These are phyloP conservation scores for Candida boidinii DNA, from an alignment of 805 yeast genomes.

Conservation along the genomic window DNA sequence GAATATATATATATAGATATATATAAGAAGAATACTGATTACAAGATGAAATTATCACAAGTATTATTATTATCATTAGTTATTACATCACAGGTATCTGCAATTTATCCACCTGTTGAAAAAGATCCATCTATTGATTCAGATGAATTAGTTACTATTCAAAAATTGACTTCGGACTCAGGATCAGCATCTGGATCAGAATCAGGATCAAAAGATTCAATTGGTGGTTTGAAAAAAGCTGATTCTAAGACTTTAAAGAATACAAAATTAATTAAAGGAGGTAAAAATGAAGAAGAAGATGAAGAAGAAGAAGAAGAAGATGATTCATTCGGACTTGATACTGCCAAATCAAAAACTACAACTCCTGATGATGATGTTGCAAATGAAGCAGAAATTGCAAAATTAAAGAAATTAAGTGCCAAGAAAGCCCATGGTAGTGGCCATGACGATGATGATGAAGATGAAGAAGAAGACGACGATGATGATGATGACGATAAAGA, in stretches of 20 bases:
- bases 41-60: slow-evolving; percentile 8
- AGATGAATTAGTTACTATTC: slow-evolving; percentile 13
- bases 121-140: slow-evolving; percentile 5
- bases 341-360: no score
- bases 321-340: slow-evolving; percentile 6
- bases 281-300: slow-evolving; percentile 9
- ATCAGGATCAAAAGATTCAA: not conserved
- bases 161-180: no score
- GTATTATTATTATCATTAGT: slow-evolving; percentile 4
- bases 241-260: slow-evolving; percentile 1
- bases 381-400: not conserved
- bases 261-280: slow-evolving; percentile 6
- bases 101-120: slow-evolving; percentile 14
- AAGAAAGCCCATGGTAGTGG: not conserved
- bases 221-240: not conserved
- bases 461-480: not conserved
- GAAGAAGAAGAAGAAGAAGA: slow-evolving; percentile 9
- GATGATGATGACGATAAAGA: no score
- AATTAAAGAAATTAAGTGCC: not conserved
- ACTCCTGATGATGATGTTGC: slow-evolving; percentile 6
- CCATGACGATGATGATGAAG: not conserved
- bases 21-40: no score
- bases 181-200: no score
- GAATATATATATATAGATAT: no score
- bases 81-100: slow-evolving; percentile 5